Evolutionary conservation across 2,329 filamentous ascomycete species (phyloP).

Genomic region (Escovopsis sp.): DNA sequence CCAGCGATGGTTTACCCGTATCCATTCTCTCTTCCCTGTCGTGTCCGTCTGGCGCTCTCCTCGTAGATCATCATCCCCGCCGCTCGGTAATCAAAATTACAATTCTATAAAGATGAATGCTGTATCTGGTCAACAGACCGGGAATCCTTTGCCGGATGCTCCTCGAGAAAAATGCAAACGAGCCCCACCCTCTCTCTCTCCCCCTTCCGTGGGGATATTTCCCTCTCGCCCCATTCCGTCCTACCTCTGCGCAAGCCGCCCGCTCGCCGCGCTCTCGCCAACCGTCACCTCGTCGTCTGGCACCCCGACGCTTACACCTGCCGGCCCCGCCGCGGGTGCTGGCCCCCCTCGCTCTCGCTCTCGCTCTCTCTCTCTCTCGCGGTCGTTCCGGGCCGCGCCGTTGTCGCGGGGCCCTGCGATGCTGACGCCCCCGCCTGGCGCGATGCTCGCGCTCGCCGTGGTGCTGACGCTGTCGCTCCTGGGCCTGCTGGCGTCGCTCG

Average conservation of each 20-base stretch:
- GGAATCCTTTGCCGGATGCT: no score
- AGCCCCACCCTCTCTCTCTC: no score
- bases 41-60: no score
- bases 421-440: conserved; percentile 21
- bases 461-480: conserved; percentile 41
- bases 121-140: no score
- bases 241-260: conserved; percentile 12
- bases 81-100: no score
- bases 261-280: conserved; percentile 46
- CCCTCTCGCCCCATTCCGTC: no score
- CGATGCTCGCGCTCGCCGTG: conserved; percentile 32
- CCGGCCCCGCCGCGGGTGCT: conserved; percentile 29
- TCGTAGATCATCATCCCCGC: no score
- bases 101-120: no score
- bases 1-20: no score
- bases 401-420: conserved; percentile 32
- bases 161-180: no score
- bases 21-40: no score
- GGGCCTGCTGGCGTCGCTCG: conserved; percentile 30
- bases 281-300: conserved; percentile 46
- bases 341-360: conserved; percentile 30
- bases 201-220: no score
- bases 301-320: conserved; percentile 37
- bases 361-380: conserved; percentile 7
- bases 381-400: conserved; percentile 4